Percentiles rank a stretch among this genome's conserved stretches.
Evolutionary conservation across 2,329 filamentous ascomycete species (phyloP).

Genomic region (Pseudomassariella vexata): DNA sequence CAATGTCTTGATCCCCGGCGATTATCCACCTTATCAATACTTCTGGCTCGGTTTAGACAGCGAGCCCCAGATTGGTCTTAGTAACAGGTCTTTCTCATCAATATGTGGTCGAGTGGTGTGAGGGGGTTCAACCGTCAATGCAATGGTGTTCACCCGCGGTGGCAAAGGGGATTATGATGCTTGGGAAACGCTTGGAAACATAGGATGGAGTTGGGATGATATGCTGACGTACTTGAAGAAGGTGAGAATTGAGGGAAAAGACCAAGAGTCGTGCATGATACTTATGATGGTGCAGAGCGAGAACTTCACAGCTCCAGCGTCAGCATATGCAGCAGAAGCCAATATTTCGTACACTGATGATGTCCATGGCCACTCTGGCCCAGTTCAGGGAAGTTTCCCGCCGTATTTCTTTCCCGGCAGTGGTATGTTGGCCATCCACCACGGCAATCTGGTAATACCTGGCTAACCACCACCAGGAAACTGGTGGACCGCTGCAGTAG

Average conservation of each 20-base stretch:
- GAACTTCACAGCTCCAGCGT: slow-evolving; percentile 20
- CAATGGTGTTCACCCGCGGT: slow-evolving; percentile 29
- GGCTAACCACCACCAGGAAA: slow-evolving; percentile 8
- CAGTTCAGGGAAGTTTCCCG: slow-evolving; percentile 24
- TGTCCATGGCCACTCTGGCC: slow-evolving; percentile 21
- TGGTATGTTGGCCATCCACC: too few species aligned
- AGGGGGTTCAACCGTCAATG: slow-evolving; percentile 28
- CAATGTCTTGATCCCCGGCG: slow-evolving; percentile 10
- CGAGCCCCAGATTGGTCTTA: slow-evolving; percentile 10
- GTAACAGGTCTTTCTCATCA: slow-evolving; percentile 17
- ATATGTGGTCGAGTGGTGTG: slow-evolving; percentile 25
- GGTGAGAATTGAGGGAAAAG: slow-evolving; percentile 16
- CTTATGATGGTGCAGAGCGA: slow-evolving; percentile 18
- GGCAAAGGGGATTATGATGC: slow-evolving; percentile 24
- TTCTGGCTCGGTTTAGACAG: slow-evolving; percentile 6
- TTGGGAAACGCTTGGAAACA: slow-evolving; percentile 26
- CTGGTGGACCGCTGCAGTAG: slow-evolving; percentile 21
- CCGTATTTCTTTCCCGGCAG: slow-evolving; percentile 25
- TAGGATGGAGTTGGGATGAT: slow-evolving; percentile 27
- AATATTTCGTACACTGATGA: slow-evolving; percentile 23
- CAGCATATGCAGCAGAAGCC: slow-evolving; percentile 14
- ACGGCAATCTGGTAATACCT: too few species aligned
- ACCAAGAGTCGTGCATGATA: too few species aligned
- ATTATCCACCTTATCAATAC: slow-evolving; percentile 8
- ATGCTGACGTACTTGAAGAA: slow-evolving; percentile 39